A percentile compares a stretch with the other conserved stretches of the same genome.
Evolutionary conservation across 805 yeast genomes (phyloP).

Genomic region (Scheffersomyces amazonensis): DNA sequence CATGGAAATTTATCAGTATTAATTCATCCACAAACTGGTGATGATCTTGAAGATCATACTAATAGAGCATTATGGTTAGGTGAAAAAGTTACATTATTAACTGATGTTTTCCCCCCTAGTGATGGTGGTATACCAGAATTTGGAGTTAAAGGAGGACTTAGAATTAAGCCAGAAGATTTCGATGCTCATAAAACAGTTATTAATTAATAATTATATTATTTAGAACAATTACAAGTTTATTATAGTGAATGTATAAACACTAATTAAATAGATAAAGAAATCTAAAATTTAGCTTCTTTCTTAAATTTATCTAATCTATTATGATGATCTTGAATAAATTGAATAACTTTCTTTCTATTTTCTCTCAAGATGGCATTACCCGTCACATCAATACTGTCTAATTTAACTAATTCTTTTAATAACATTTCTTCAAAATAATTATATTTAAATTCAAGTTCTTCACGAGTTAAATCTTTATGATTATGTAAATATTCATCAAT

Average conservation of each 20-base stretch:
- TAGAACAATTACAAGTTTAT: not conserved
- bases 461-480: constrained; percentile 20
- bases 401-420: constrained; percentile 59
- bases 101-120: constrained; percentile 9
- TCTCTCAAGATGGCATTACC: constrained; percentile 51
- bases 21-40: constrained; percentile 33
- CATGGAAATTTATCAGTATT: constrained; percentile 29
- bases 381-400: constrained; percentile 61
- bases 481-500: constrained; percentile 31
- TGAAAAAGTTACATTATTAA: constrained; percentile 15
- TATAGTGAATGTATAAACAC: not conserved
- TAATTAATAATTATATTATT: not conserved
- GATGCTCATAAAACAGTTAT: constrained; percentile 6
- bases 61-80: constrained; percentile 29
- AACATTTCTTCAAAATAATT: constrained; percentile 65
- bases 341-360: constrained; percentile 58
- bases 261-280: not conserved
- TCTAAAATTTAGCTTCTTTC: constrained; percentile 22
- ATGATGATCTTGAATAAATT: constrained; percentile 57
- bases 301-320: constrained; percentile 51
- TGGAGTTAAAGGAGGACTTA: constrained; percentile 20
- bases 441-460: constrained; percentile 45
- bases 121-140: constrained; percentile 20
- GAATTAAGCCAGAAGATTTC: constrained; percentile 11
- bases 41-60: constrained; percentile 25